Base-by-base conservation (phyloP, 129 eudicot species). In the Solidago caesia region DNA sequence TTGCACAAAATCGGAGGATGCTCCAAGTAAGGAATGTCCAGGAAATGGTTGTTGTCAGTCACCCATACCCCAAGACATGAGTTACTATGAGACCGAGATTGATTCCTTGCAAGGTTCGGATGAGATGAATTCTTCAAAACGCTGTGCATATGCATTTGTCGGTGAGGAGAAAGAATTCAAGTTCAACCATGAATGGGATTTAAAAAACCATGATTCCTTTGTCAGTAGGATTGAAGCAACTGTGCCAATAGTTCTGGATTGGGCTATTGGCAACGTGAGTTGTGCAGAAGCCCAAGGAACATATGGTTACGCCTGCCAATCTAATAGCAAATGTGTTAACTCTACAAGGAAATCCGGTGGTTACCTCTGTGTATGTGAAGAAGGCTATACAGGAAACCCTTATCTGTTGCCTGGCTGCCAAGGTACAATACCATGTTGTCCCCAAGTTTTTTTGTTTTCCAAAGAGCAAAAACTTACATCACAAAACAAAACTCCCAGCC, bases 321-420 rank as follows among this genome's bases (percentile, higher is more conserved):
- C 27, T 14, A 66, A 66, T 66, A 66, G 53, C 3, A n/a, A 13
- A 7, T 66, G 53, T 44, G 33, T 44, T 27, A 9, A 66, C 70
- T 66, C 70, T 2, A 10, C 62, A 3, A 52, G 72, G 5, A 29
- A 52, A 41, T 4, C 57, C 8, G 27, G 55, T 5, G 86, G 86
- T 6, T 84, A 87, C 41, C 70, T 79, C 0, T 87, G 89, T 26
- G 44, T 7, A 3, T 87, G 89, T 57, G 9, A 29, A 6, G 60
- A 73, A 8, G 92, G 89, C 3, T 87, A 82, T 39, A 8, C 72
- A 0, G 92, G 92, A 5, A 87, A 84, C 44, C 85, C 89, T 8
- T 82, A 86, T 47, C 71, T 82, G 9, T 4, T 14, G 14, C 56
- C 59, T 64, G 90, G 89, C 14, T 86, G 89, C 63, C 48, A 68